Evolutionary conservation across 768 basidiomycete genomes (phyloP), one percentile per base, ranked within the genome.

Genomic region (Suillus subalutaceus): DNA sequence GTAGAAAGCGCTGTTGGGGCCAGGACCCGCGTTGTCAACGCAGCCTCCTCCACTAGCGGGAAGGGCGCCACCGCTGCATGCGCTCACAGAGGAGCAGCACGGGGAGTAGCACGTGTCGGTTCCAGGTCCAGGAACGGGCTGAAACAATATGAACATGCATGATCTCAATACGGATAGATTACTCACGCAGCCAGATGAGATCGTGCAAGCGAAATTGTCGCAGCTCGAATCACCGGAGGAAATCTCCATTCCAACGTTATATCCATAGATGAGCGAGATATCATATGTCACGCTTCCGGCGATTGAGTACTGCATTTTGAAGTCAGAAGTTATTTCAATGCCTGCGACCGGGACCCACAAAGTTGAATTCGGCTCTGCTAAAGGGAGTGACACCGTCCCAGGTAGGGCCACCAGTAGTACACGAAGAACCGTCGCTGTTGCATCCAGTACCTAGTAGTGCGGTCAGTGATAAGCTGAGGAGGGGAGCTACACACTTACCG

Each of bases 241-340:
- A 16, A 76, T 78, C 57, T 78, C n/a, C 76, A 76, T 76, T 37
- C 75, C 75, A 23, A 78, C 75, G 15, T 78, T 78, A 65, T 76
- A 76, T 0, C 75, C 76, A 12, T 78, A 78, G 65, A 76, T 78
- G 60, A 76, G 69, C 23, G 75, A 78, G 30, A 78, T 77, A 38
- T 78, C 76, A 32, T 76, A 76, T 55, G 76, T 78, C 56, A 76
- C 75, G 2, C 46, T 52, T 7, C 75, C 75, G 2, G 74, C 69
- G 15, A 73, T 70, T 15, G 76, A 67, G 7, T 64, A 69, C 73
- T 76, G 37, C 9, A 37, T 7, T 9, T 41, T 46, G 44, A 16
- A 60, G 1, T 32, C 41, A 0, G 20, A 5, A 2, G 7, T 32
- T 59, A 56, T 46, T 16, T 44, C 16, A 20, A 20, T n/a, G 1